Percentiles rank a stretch among this genome's conserved stretches.
Conservation (phyloP, 2,329 filamentous ascomycete genomes). For the Rhinocladiella mackenziei region DNA sequence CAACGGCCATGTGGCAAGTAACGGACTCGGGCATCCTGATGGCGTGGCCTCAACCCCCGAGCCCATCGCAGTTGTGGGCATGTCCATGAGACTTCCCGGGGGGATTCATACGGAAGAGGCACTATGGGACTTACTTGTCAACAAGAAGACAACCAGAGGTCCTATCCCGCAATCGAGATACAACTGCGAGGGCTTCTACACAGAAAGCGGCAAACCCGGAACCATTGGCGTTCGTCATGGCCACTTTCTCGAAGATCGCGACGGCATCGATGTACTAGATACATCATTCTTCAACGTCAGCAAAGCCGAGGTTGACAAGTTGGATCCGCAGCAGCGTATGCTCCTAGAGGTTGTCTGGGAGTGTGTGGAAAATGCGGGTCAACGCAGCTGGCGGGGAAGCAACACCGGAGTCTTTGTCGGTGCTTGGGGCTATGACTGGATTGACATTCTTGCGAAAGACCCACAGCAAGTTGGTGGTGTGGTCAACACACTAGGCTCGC, state of each 20-base stretch:
- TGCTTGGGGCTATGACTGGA: conserved; percentile 19
- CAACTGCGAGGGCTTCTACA: conserved; percentile 9
- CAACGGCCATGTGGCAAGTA: too few relatives aligned
- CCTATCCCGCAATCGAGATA: conserved; percentile 1
- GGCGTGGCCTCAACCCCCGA: conserved; percentile 1
- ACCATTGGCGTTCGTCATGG: conserved; percentile 7
- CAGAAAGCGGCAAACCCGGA: conserved; percentile 13
- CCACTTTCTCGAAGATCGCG: conserved; percentile 10
- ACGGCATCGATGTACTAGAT: conserved; percentile 7
- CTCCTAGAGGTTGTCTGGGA: conserved; percentile 15
- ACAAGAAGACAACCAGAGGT: not conserved
- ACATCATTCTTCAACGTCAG: conserved; percentile 13
- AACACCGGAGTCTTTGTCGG: conserved; percentile 20
- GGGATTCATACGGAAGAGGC: not conserved
- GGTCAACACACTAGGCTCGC: conserved; percentile 19
- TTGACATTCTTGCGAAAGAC: conserved; percentile 33
- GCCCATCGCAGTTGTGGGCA: conserved; percentile 17
- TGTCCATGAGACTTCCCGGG: conserved; percentile 15
- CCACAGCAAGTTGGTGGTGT: conserved; percentile 17
- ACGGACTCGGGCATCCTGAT: too few relatives aligned
- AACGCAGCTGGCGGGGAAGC: conserved; percentile 8
- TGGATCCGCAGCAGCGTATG: conserved; percentile 20
- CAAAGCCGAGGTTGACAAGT: not conserved
- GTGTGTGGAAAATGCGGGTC: conserved; percentile 10
- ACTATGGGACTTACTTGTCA: conserved; percentile 10